Percentiles rank a stretch among this genome's conserved stretches.
phyloP scores from a whole-genome alignment of 2,329 filamentous ascomycete species.

The Pseudopyricularia cyperi region DNA sequence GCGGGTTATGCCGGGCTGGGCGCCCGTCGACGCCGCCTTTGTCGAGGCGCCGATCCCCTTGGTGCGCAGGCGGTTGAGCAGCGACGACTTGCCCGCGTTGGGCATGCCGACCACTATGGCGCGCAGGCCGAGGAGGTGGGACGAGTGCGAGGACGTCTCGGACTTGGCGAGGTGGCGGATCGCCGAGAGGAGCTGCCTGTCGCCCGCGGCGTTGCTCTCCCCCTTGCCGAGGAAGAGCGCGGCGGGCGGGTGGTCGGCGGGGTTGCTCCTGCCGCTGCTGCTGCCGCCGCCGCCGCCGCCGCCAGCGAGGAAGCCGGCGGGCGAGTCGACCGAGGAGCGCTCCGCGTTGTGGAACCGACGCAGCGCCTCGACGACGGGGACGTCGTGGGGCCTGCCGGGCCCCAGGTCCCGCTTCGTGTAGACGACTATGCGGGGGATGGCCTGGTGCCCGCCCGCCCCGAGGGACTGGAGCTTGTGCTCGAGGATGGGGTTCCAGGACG shows the following conservation, averaged over 20 bases:
- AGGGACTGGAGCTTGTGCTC: conserved; percentile 66
- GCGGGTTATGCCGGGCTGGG: conserved; percentile 79
- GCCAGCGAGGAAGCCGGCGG: neutral
- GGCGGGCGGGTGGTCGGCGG: conserved; percentile 17
- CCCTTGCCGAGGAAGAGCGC: conserved; percentile 17
- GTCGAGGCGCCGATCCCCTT: conserved; percentile 42
- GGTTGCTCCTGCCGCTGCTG: conserved; percentile 15
- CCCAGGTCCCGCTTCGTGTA: conserved; percentile 85
- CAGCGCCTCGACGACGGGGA: conserved; percentile 14
- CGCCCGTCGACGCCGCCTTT: conserved; percentile 72
- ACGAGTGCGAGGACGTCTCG: conserved; percentile 19
- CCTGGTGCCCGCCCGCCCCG: conserved; percentile 25
- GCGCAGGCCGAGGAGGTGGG: conserved; percentile 59
- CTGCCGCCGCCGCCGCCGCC: conserved; percentile 4
- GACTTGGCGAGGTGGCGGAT: conserved; percentile 34
- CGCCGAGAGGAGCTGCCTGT: conserved; percentile 28
- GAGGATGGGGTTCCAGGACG: conserved; percentile 80
- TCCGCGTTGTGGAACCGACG: conserved; percentile 27
- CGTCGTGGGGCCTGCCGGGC: conserved; percentile 7
- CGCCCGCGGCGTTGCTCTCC: conserved; percentile 12
- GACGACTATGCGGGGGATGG: conserved; percentile 64
- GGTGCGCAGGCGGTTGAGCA: conserved; percentile 76
- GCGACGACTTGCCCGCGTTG: conserved; percentile 88
- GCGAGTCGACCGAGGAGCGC: conserved; percentile 6
- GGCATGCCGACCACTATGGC: conserved; percentile 93